Conservation (phyloP, 75 land plant genomes). For the Adiantum capillusveneris region DNA sequence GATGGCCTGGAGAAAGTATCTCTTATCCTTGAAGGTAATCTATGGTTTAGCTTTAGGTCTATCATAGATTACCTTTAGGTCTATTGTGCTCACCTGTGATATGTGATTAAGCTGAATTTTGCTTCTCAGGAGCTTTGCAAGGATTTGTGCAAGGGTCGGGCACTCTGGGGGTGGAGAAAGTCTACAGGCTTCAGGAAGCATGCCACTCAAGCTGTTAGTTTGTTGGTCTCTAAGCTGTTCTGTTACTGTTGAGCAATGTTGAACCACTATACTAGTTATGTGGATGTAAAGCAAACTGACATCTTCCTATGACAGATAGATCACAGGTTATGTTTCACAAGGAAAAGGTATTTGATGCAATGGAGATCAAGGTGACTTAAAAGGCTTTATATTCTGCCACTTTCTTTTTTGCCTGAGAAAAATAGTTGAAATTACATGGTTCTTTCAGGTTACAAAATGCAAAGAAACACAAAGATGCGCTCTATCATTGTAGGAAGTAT, state of each 20-base stretch:
- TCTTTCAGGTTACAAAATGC: not conserved
- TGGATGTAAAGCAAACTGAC: too few relatives aligned
- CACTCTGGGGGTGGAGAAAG: not conserved
- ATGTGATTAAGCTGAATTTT: not conserved
- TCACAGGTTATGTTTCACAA: not conserved
- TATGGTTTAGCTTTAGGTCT: not conserved
- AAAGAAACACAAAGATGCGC: not conserved
- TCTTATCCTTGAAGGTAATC: not conserved
- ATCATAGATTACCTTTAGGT: not conserved
- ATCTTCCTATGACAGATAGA: not conserved
- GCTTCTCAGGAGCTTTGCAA: not conserved
- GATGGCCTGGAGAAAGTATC: not conserved
- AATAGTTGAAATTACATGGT: too few relatives aligned
- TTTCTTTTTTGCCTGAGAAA: not conserved
- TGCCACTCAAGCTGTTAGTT: constrained; percentile 1
- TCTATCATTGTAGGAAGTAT: not conserved
- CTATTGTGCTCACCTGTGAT: not conserved
- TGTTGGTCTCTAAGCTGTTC: not conserved
- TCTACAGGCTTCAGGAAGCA: not conserved
- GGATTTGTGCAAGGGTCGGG: not conserved
- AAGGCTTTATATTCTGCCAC: not conserved
- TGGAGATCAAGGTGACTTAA: constrained; percentile 7
- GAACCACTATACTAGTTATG: too few relatives aligned
- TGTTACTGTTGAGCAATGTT: too few relatives aligned
- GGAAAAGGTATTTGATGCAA: not conserved